These are phyloP conservation scores for Fusarium denticulatum DNA, from an alignment of 2,329 filamentous ascomycete species.

Conservation along the genomic window DNA sequence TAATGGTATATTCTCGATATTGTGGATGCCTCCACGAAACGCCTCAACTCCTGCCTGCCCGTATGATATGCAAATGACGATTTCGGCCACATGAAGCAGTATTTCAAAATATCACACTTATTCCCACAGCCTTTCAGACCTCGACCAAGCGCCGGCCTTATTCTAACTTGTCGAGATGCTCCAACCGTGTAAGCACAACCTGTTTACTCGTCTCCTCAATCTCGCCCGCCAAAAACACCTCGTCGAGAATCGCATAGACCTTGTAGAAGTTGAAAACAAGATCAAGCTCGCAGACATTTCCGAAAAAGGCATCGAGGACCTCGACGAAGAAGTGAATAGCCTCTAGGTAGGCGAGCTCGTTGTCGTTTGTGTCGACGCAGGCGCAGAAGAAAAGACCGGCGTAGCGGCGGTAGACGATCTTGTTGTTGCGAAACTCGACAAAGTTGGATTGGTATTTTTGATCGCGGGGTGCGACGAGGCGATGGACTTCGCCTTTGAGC, in stretches of 20 bases:
- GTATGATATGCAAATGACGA: slow-evolving; percentile 26
- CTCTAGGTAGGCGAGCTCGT: slow-evolving; percentile 95
- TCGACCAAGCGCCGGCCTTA: slow-evolving; percentile 52
- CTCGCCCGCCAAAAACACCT: slow-evolving; percentile 97
- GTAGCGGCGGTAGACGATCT: slow-evolving; percentile 97
- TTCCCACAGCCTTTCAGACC: background rate
- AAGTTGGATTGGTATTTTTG: slow-evolving; percentile 99
- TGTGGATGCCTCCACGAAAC: slow-evolving; percentile 25
- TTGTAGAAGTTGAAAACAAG: slow-evolving; percentile 85
- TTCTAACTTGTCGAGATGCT: slow-evolving; percentile 96
- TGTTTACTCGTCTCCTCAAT: slow-evolving; percentile 99
- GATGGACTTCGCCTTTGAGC: slow-evolving; percentile 98
- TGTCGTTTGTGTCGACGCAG: slow-evolving; percentile 98
- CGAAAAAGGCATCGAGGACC: slow-evolving; percentile 97
- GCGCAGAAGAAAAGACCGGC: slow-evolving; percentile 99
- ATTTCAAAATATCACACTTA: background rate
- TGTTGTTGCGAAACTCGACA: slow-evolving; percentile 94
- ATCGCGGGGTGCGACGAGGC: slow-evolving; percentile 95
- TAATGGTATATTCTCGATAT: slow-evolving; percentile 30
- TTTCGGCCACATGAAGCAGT: background rate
- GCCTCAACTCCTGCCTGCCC: slow-evolving; percentile 33
- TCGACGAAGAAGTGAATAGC: slow-evolving; percentile 99
- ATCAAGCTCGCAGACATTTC: slow-evolving; percentile 98
- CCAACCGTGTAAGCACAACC: slow-evolving; percentile 91
- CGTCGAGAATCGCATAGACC: slow-evolving; percentile 97